phyloP scores from a whole-genome alignment of 768 basidiomycete genomes.

The Mycena epipterygia region DNA sequence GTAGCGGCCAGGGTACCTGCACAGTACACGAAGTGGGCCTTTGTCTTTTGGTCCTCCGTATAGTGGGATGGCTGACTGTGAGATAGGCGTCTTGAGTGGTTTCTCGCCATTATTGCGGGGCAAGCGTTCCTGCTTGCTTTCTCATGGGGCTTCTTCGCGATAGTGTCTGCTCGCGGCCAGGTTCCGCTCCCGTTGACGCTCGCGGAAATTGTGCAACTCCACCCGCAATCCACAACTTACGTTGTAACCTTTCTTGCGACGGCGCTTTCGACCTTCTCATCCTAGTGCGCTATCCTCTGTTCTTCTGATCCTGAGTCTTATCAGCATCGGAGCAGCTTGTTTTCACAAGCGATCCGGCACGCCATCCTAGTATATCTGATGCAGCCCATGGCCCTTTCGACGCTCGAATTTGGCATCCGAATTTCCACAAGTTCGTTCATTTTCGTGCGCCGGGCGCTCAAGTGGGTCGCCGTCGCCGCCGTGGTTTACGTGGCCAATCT shows the following conservation, averaged over 20 bases:
- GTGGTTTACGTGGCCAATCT: not conserved
- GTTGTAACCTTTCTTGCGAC: slow-evolving; percentile 2
- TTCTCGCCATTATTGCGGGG: no score
- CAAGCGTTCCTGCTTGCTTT: no score
- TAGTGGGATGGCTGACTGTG: no score
- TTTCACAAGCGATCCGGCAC: slow-evolving; percentile 12
- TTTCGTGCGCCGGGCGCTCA: not conserved
- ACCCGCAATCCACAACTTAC: slow-evolving; percentile 12
- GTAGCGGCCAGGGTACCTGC: no score
- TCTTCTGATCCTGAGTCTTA: not conserved
- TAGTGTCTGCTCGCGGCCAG: no score
- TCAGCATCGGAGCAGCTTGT: not conserved
- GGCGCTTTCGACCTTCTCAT: slow-evolving; percentile 2
- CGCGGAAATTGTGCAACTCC: not conserved
- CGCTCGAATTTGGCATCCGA: not conserved
- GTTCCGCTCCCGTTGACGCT: not conserved
- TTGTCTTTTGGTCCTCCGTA: no score
- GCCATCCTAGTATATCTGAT: not conserved
- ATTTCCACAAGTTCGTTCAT: slow-evolving; percentile 1
- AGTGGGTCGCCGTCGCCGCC: slow-evolving; percentile 7
- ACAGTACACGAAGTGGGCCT: no score
- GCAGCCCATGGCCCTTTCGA: slow-evolving; percentile 3
- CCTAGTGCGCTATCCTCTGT: slow-evolving; percentile 2
- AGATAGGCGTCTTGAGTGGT: no score
- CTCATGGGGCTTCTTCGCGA: no score